Conservation (phyloP, 306 rosid species). For the Argentina anserina region DNA sequence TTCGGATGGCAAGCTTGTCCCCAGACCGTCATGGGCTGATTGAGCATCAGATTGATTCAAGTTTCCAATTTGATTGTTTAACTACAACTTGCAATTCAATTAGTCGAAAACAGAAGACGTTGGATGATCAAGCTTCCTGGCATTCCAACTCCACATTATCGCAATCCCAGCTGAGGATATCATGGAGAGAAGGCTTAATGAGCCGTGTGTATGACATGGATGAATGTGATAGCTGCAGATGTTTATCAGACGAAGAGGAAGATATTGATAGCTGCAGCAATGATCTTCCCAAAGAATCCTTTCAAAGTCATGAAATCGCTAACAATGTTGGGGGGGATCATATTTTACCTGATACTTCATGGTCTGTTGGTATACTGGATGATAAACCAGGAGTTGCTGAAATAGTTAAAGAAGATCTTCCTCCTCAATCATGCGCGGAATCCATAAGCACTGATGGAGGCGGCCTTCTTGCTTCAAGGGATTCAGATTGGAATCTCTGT, state of each 20-base stretch:
- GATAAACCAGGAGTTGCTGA: conserved; percentile 26
- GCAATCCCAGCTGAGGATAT: conserved; percentile 59
- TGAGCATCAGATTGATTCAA: conserved; percentile 49
- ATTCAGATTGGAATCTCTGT: conserved; percentile 63
- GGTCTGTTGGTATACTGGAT: conserved; percentile 25
- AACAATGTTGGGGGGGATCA: conserved; percentile 21
- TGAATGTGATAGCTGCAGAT: conserved; percentile 69
- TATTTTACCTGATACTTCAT: conserved; percentile 20
- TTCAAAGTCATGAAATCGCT: conserved; percentile 29
- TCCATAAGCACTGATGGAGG: conserved; percentile 68
- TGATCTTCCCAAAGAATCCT: conserved; percentile 19
- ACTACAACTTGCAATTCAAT: conserved; percentile 46
- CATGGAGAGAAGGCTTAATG: conserved; percentile 71
- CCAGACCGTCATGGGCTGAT: conserved; percentile 28
- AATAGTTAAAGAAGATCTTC: conserved; percentile 27
- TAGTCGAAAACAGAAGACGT: conserved; percentile 47
- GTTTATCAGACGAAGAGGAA: conserved; percentile 79
- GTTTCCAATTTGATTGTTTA: conserved; percentile 70
- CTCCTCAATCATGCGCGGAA: conserved; percentile 45
- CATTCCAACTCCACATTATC: conserved; percentile 45
- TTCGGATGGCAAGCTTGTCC: conserved; percentile 34
- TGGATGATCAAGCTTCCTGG: conserved; percentile 51
- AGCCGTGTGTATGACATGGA: conserved; percentile 57
- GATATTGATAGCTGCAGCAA: conserved; percentile 28
- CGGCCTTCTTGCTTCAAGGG: conserved; percentile 61